Base-by-base conservation (phyloP, 2,329 filamentous ascomycete species). In the Neonectria ditissima region DNA sequence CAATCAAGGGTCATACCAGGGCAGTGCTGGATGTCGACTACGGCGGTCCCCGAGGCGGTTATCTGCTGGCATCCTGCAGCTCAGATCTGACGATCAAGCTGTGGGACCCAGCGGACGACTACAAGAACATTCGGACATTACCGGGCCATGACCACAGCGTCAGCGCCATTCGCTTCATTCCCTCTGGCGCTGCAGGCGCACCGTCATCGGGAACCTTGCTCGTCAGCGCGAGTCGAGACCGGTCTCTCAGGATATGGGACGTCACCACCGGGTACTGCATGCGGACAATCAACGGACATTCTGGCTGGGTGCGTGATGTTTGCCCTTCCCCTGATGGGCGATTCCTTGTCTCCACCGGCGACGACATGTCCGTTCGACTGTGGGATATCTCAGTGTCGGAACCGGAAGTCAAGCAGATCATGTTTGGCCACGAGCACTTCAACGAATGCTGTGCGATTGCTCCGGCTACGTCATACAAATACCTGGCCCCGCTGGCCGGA, bases 101-200 rank as follows among this genome's bases (percentile, higher is more conserved):
- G 24, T 98, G 94, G 94, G 93, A 97, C 70, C 94, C 95, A 1
- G 87, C 89, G 45, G 92, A 97, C 76, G 92, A 96, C 63, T 97
- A 97, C 82, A 97, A 97, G 78, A 97, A 97, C 75, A 97, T 97
- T 60, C 88, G 94, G 55, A 97, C 94, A 1, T 83, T 97, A 20
- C 91, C 92, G 0, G 94, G 95, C 6, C 94, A 97, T 79, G 94
- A 97, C 72, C 95, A 97, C 78, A 96, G 91, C 68, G 92, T 97
- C 58, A 96, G 92, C 70, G 91, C 92, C 3, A 90, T 97, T 32
- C 90, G 94, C 8, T 97, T 97, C 76, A 91, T 97, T 39, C 93
- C 93, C 2, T 93, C 91, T 8, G 92, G 92, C 22, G 91, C 91
- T 18, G 91, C 91, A 1, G 93, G 92, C 44, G 89, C 90, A 2